A percentile compares a stretch with the other conserved stretches of the same genome.
These are phyloP conservation scores for Cystobasidium slooffiae DNA, from an alignment of 1,284 basidiomycete genomes.

Conservation along the genomic window DNA sequence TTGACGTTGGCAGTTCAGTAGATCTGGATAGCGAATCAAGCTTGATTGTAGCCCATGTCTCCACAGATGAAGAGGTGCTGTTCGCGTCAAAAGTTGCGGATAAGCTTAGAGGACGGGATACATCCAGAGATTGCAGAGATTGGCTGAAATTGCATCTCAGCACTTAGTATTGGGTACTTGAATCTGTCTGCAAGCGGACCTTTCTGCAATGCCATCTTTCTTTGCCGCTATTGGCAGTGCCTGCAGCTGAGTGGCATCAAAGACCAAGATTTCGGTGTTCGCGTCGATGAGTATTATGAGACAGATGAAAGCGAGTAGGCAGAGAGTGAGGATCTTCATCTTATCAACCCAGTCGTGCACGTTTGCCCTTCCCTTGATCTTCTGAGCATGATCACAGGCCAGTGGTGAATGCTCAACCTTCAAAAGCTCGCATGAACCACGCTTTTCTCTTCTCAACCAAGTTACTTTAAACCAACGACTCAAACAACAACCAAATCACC, in stretches of 20 bases:
- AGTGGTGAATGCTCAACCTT: constrained; percentile 4
- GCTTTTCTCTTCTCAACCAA: constrained; percentile 7
- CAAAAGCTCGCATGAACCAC: not conserved
- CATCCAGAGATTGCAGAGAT: too few relatives aligned
- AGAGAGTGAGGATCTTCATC: not conserved
- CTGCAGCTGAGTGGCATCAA: constrained; percentile 4
- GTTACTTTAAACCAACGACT: not conserved
- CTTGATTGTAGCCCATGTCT: not conserved
- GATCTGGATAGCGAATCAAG: not conserved
- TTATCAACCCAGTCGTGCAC: not conserved
- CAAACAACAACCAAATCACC: not conserved
- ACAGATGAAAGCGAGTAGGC: not conserved
- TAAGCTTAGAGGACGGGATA: not conserved
- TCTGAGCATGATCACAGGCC: constrained; percentile 4
- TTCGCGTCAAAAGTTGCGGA: not conserved
- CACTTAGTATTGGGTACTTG: not conserved
- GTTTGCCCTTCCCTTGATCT: not conserved
- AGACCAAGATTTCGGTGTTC: constrained; percentile 37
- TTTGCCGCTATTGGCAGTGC: not conserved
- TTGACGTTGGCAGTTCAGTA: not conserved
- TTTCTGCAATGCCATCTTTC: not conserved
- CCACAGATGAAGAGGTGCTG: not conserved
- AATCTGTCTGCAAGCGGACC: not conserved
- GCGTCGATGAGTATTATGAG: not conserved
- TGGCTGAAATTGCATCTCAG: too few relatives aligned